A percentile compares a stretch with the other conserved stretches of the same genome.
Conservation (phyloP, 1,139 yeast genomes). For the Diutina sp. region DNA sequence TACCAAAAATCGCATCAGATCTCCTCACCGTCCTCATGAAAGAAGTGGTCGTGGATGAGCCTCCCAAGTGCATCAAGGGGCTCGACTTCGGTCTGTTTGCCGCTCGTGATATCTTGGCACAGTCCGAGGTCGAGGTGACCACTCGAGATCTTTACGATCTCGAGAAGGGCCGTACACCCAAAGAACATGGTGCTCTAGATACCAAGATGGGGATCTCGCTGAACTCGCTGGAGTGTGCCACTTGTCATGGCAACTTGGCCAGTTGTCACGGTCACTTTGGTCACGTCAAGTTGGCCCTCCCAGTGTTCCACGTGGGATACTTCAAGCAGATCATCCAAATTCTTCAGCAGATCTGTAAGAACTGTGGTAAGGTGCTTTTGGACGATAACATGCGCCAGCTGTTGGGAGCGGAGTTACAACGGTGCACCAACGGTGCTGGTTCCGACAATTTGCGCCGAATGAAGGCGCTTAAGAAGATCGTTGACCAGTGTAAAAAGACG, state of each 20-base stretch:
- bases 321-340: conserved; percentile 86
- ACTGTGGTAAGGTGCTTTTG: conserved; percentile 67
- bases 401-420: conserved; percentile 62
- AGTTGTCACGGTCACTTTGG: conserved; percentile 99
- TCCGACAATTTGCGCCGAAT: conserved; percentile 85
- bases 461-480: conserved; percentile 69
- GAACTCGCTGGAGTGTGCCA: conserved; percentile 69
- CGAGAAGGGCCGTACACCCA: conserved; percentile 76
- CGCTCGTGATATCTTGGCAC: conserved; percentile 83
- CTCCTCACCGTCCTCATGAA: conserved; percentile 33
- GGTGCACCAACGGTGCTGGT: conserved; percentile 41
- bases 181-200: conserved; percentile 79
- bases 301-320: conserved; percentile 96
- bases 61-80: conserved; percentile 86
- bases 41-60: conserved; percentile 64
- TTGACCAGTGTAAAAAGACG: conserved; percentile 93
- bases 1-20: background rate
- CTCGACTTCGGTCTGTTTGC: conserved; percentile 87
- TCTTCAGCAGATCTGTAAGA: conserved; percentile 84
- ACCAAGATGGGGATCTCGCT: conserved; percentile 90
- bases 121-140: conserved; percentile 86
- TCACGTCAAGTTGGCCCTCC: conserved; percentile 81
- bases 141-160: conserved; percentile 88
- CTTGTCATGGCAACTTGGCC: conserved; percentile 88
- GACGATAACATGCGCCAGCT: conserved; percentile 61